A percentile compares a stretch with the other conserved stretches of the same genome.
Evolutionary conservation across 805 yeast genomes (phyloP).

Genomic region (Lipomyces sp.): DNA sequence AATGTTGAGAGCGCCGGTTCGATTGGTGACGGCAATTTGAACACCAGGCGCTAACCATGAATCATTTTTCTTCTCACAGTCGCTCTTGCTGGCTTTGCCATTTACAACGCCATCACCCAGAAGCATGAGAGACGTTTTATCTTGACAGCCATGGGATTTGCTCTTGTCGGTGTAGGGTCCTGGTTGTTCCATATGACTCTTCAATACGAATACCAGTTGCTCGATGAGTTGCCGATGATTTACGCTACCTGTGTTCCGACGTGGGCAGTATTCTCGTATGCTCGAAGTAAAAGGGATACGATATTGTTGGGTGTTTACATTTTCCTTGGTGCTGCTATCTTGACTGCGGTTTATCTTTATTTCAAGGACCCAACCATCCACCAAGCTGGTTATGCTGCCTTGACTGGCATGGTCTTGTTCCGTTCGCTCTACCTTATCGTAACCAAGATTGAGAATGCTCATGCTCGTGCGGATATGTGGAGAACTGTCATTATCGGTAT

Average conservation of each 20-base stretch:
- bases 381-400: constrained; percentile 79
- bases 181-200: constrained; percentile 98
- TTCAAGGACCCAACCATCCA: constrained; percentile 85
- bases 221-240: constrained; percentile 97
- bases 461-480: constrained; percentile 56
- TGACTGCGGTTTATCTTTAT: constrained; percentile 74
- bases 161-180: constrained; percentile 87
- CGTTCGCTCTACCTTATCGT: constrained; percentile 60
- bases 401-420: constrained; percentile 74
- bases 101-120: constrained; percentile 63
- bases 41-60: constrained; percentile 2
- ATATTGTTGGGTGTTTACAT: constrained; percentile 55
- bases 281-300: constrained; percentile 49
- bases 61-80: constrained; percentile 37
- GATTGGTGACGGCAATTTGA: neutral
- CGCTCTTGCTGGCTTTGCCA: constrained; percentile 64
- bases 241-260: constrained; percentile 96
- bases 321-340: constrained; percentile 57
- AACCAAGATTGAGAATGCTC: constrained; percentile 56
- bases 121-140: constrained; percentile 72
- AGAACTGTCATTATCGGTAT: constrained; percentile 65
- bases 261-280: constrained; percentile 77
- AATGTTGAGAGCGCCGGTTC: neutral
- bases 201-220: constrained; percentile 81
- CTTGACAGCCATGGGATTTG: constrained; percentile 76